Base-by-base conservation (phyloP, 129 eudicot genomes). In the Artemisia tridentata region DNA sequence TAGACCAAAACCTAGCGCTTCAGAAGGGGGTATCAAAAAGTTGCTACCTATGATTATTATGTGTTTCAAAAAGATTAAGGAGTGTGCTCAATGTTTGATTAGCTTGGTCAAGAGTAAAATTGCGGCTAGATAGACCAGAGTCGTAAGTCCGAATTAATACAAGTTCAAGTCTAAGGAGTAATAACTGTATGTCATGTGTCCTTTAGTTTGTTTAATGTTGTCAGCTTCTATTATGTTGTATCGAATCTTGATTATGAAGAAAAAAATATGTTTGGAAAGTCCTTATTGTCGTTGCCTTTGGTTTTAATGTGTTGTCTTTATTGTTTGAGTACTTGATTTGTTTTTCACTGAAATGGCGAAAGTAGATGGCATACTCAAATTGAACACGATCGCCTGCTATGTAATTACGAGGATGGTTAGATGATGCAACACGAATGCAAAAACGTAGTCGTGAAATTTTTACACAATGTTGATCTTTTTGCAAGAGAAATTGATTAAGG, bases 51-150 rank as follows among this genome's bases (percentile, higher is more conserved):
- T 49, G 9, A 29, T 69, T 70, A 16, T 71, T 66, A 27, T 8
- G 9, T 77, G 67, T 54, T 10, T 71, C 56, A 31, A 8, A 41
- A 77, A 46, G 81, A 63, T 77, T 53, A 70, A 77, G 48, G 77
- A 52, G 16, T 77, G 61, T 14, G 51, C 76, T 11, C 16, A 70
- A 17, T 17, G 52, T 45, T 17, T 70, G 13, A 52, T 77, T 15
- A 54, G 9, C 38, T 41, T 77, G 63, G 66, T 71, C 54, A 77
- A 41, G 53, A 70, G 50, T 67, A 77, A 45, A 63, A 21, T 70
- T 17, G 81, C 67, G 23, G 67, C 53, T 63, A 62, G 34, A 62
- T 55, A 18, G 7, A 31, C 7, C 41, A 31, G 41, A 31, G 41
- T 6, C 9, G 41, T 34, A 34, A 34, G 41, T 34, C 41, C 41